Percentiles rank a stretch among this genome's conserved stretches.
Conservation (phyloP, 805 yeast genomes). For the Candida hispaniensis region DNA sequence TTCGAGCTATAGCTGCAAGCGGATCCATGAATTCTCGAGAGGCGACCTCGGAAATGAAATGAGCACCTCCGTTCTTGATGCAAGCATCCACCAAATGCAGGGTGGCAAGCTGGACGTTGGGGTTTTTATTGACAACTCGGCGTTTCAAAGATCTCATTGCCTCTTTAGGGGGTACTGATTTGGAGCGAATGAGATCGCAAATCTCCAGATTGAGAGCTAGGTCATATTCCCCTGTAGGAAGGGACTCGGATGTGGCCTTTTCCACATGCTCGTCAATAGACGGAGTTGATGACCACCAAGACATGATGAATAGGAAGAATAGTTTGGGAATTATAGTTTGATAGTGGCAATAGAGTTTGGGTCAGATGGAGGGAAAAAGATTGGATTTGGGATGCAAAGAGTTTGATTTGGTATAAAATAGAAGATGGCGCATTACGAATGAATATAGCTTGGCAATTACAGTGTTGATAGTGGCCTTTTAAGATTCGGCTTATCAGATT, state of each 20-base stretch:
- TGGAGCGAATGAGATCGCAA: constrained; percentile 76
- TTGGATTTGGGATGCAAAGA: too few relatives aligned
- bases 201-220: constrained; percentile 62
- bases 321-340: background rate
- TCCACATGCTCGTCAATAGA: constrained; percentile 53
- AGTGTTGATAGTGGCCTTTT: too few relatives aligned
- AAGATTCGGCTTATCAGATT: too few relatives aligned
- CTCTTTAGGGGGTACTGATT: constrained; percentile 64
- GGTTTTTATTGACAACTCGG: constrained; percentile 60
- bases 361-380: too few relatives aligned
- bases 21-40: constrained; percentile 81
- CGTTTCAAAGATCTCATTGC: constrained; percentile 79
- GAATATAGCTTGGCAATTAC: too few relatives aligned
- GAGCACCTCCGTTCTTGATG: constrained; percentile 86
- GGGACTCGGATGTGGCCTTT: constrained; percentile 77
- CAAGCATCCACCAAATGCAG: constrained; percentile 74
- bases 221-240: constrained; percentile 86
- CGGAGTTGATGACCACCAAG: constrained; percentile 30
- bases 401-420: too few relatives aligned
- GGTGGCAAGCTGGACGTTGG: constrained; percentile 66
- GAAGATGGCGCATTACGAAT: too few relatives aligned
- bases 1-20: constrained; percentile 25
- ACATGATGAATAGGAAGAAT: constrained; percentile 19
- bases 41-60: constrained; percentile 67
- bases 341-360: constrained; percentile 12